phyloP scores from a whole-genome alignment of 176 grass and related monocot genomes.

The Zoysia pacifica region DNA sequence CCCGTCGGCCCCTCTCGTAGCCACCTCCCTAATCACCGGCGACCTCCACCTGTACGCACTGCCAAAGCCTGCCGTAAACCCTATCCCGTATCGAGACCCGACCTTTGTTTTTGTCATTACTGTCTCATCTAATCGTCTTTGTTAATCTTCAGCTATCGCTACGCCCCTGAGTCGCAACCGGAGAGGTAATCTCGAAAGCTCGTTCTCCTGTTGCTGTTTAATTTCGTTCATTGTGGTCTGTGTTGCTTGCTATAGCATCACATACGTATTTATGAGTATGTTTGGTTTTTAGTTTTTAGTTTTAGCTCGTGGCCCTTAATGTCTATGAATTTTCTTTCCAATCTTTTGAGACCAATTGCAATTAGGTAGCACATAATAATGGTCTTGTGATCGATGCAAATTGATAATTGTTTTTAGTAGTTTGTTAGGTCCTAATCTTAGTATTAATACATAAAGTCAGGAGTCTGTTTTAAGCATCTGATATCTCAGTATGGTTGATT shows the following conservation, averaged over 20 bases:
- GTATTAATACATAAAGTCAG: not conserved
- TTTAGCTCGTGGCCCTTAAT: not conserved
- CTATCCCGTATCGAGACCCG: not conserved
- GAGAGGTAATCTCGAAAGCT: constrained; percentile 51
- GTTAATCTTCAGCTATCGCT: constrained; percentile 58
- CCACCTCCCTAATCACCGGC: constrained; percentile 74
- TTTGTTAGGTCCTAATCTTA: not conserved
- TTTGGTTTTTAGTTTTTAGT: not conserved
- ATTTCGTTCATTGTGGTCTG: not conserved
- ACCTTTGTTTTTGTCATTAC: not conserved
- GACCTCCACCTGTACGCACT: constrained; percentile 66
- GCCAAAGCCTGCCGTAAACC: not conserved
- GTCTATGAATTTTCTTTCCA: not conserved
- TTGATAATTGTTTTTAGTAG: not conserved
- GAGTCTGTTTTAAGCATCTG: not conserved
- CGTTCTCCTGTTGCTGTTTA: not conserved
- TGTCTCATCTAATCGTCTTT: constrained; percentile 2
- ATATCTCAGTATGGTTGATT: not conserved
- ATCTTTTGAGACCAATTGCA: not conserved
- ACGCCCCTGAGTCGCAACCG: constrained; percentile 52
- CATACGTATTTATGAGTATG: not conserved
- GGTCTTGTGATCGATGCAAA: not conserved
- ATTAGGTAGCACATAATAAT: not conserved
- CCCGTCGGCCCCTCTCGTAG: constrained; percentile 69
- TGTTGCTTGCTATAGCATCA: not conserved